A percentile compares a stretch with the other conserved stretches of the same genome.
These are phyloP conservation scores for Epichloe sp. DNA, from an alignment of 2,329 filamentous ascomycete species.

Conservation along the genomic window DNA sequence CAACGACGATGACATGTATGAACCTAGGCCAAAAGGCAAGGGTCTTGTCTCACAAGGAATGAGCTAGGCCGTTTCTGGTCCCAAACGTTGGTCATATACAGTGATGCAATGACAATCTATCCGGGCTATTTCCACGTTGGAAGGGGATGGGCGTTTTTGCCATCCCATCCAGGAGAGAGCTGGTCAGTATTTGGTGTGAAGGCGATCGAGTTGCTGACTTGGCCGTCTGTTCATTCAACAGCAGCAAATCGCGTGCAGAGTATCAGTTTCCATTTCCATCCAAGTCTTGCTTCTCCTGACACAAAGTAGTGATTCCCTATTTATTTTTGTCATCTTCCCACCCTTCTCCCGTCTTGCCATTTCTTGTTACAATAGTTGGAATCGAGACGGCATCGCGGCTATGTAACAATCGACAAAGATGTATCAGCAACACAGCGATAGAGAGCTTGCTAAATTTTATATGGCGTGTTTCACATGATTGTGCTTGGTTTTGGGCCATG, in stretches of 20 bases:
- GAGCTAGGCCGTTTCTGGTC: not conserved
- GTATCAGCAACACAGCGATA: no score
- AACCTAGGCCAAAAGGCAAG: conserved; percentile 24
- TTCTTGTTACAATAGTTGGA: no score
- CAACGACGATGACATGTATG: conserved; percentile 28
- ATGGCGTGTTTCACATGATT: no score
- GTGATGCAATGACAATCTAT: not conserved
- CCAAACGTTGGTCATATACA: not conserved
- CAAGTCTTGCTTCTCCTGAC: not conserved
- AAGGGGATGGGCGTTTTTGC: not conserved
- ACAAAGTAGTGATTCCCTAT: not conserved
- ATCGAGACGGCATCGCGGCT: no score
- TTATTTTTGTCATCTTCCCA: not conserved
- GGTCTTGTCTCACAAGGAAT: conserved; percentile 24
- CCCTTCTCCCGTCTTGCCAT: not conserved
- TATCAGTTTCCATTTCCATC: not conserved
- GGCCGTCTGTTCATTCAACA: not conserved
- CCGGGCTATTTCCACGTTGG: not conserved
- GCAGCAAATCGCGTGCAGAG: not conserved
- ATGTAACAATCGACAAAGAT: no score
- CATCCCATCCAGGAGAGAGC: not conserved
- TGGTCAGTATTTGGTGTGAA: not conserved
- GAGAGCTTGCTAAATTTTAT: no score
- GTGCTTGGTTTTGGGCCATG: no score
- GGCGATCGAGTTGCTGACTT: not conserved